These are phyloP conservation scores for Yarrowia sp. DNA, from an alignment of 805 yeast genomes.

Conservation along the genomic window DNA sequence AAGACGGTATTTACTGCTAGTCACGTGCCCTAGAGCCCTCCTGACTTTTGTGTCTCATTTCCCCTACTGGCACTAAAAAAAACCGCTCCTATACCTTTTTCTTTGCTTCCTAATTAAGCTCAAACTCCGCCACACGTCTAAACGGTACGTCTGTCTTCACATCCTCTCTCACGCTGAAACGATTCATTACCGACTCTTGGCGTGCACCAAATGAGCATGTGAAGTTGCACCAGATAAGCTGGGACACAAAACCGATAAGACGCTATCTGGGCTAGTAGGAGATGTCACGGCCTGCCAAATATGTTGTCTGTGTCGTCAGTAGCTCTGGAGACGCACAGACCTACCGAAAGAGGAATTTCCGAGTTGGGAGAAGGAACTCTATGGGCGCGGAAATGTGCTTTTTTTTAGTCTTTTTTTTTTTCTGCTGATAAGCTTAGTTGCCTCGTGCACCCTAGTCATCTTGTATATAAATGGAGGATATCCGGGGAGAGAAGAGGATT, in stretches of 20 bases:
- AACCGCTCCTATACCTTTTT: too few species aligned
- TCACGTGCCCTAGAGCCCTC: too few species aligned
- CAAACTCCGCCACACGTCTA: not conserved
- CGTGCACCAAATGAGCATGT: conserved; percentile 22
- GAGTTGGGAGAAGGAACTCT: not conserved
- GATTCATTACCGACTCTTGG: conserved; percentile 3
- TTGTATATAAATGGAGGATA: not conserved
- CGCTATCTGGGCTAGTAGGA: not conserved
- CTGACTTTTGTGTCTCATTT: too few species aligned
- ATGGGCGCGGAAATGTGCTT: not conserved
- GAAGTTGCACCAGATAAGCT: not conserved
- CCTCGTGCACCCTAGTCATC: not conserved
- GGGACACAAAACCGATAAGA: not conserved
- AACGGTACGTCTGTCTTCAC: not conserved
- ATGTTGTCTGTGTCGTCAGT: too few species aligned
- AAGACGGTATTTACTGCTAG: too few species aligned
- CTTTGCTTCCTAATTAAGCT: not conserved
- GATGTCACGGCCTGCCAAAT: too few species aligned
- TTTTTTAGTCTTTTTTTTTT: not conserved
- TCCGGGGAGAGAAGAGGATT: not conserved
- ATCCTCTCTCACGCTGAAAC: not conserved
- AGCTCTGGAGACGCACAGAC: not conserved
- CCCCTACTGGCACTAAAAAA: too few species aligned
- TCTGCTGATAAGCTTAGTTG: conserved; percentile 11
- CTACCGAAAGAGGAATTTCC: conserved; percentile 5